phyloP scores from a whole-genome alignment of 495 filamentous ascomycete genomes.

The Tuber umbilicatum region DNA sequence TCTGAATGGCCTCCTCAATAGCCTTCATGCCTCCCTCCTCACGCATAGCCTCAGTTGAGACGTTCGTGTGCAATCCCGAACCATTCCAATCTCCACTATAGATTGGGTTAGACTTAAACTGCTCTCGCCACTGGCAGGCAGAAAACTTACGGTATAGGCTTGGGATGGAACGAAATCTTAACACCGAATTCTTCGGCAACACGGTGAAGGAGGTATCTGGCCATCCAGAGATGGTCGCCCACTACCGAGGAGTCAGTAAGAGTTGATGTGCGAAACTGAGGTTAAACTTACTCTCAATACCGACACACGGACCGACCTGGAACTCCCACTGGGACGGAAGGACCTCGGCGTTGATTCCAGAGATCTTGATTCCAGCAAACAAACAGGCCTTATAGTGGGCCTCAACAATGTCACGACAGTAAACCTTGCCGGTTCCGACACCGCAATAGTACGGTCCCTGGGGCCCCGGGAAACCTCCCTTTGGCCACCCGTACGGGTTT shows the following conservation, averaged over 20 bases:
- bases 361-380: slow-evolving; percentile 85
- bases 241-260: slow-evolving; percentile 48
- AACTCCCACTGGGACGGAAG: slow-evolving; percentile 99
- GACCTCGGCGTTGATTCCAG: slow-evolving; percentile 98
- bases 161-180: slow-evolving; percentile 92
- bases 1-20: slow-evolving; percentile 80
- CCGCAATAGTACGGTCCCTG: slow-evolving; percentile 99
- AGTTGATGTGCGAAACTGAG: slow-evolving; percentile 21
- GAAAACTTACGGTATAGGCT: slow-evolving; percentile 68
- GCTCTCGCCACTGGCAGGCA: background rate
- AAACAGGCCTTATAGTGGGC: slow-evolving; percentile 97
- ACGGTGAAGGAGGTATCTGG: slow-evolving; percentile 91
- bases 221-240: slow-evolving; percentile 97
- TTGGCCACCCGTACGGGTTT: slow-evolving; percentile 93
- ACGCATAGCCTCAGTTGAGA: slow-evolving; percentile 80
- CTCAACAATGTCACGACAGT: slow-evolving; percentile 97
- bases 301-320: slow-evolving; percentile 91
- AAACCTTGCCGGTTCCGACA: slow-evolving; percentile 94
- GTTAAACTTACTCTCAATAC: slow-evolving; percentile 65
- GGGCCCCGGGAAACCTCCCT: slow-evolving; percentile 89
- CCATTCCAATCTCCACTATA: slow-evolving; percentile 90
- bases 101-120: slow-evolving; percentile 14
- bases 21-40: slow-evolving; percentile 87
- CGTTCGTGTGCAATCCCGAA: slow-evolving; percentile 87
- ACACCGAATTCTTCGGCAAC: slow-evolving; percentile 96